Evolutionary conservation across 2,329 filamentous ascomycete genomes (phyloP).

Genomic region (Botryosphaeria dothidea): DNA sequence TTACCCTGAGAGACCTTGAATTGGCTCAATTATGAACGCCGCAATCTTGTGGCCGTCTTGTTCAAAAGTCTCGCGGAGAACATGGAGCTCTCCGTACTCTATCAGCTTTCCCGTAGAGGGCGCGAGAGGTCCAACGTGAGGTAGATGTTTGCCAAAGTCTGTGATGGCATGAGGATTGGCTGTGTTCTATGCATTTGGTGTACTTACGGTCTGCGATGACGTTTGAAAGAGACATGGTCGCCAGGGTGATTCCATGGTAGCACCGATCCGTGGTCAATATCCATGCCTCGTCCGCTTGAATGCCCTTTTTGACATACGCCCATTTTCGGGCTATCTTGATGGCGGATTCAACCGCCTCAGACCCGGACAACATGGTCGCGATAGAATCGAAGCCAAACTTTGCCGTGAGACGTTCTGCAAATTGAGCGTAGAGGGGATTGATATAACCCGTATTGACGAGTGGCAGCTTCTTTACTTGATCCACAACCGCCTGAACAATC

Average conservation of each 20-base stretch:
- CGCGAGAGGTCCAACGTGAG: constrained; percentile 89
- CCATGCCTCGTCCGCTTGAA: constrained; percentile 75
- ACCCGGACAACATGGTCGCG: constrained; percentile 85
- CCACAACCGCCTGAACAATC: neutral
- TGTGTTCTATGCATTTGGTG: constrained; percentile 84
- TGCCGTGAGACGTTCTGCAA: neutral
- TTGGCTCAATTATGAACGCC: constrained; percentile 82
- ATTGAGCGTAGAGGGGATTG: neutral
- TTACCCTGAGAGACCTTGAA: constrained; percentile 59
- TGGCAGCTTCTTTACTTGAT: neutral
- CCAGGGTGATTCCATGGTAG: constrained; percentile 68
- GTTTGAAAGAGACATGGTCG: constrained; percentile 80
- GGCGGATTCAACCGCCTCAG: constrained; percentile 89
- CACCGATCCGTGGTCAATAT: constrained; percentile 40
- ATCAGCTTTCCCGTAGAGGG: constrained; percentile 82
- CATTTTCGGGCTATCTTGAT: constrained; percentile 97
- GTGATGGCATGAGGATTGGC: constrained; percentile 87
- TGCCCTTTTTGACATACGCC: constrained; percentile 77
- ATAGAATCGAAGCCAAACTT: constrained; percentile 72
- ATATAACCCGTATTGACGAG: neutral
- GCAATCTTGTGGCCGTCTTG: constrained; percentile 77
- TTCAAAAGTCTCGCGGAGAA: constrained; percentile 77
- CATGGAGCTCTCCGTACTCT: constrained; percentile 76
- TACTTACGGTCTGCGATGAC: constrained; percentile 68
- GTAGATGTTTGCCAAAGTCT: constrained; percentile 88